phyloP scores from a whole-genome alignment of 2,329 filamentous ascomycete species.

The Epicoccum sorghinum region DNA sequence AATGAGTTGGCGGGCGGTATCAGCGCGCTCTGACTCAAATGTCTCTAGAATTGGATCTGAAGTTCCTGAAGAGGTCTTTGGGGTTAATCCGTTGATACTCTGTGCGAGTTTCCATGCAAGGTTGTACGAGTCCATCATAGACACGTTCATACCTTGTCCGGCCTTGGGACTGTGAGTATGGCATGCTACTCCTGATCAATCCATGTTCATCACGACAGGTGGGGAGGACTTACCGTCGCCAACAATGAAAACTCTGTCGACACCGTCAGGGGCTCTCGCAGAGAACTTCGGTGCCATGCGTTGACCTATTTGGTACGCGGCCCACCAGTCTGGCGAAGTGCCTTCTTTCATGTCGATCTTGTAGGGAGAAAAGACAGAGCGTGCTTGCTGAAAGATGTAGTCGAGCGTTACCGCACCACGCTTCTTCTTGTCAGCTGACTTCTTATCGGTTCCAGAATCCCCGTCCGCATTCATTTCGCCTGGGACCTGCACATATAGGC shows the following conservation, averaged over 20 bases:
- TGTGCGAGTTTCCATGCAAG: background rate
- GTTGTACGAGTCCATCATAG: background rate
- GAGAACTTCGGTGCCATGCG: background rate
- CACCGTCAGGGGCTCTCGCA: background rate
- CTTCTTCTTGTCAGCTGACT: background rate
- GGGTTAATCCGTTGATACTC: background rate
- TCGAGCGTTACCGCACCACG: background rate
- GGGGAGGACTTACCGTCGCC: background rate
- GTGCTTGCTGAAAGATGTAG: background rate
- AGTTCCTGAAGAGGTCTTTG: background rate
- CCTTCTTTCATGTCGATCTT: background rate
- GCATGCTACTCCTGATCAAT: background rate
- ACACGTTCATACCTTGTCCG: background rate
- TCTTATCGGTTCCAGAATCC: background rate
- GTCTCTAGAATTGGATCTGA: background rate
- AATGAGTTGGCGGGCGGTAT: background rate
- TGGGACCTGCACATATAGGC: background rate
- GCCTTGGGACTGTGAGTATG: background rate
- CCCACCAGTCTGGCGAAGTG: background rate
- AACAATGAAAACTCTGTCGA: background rate
- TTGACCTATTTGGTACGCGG: background rate
- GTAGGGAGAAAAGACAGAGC: background rate
- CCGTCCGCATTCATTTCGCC: background rate
- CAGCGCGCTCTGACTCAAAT: background rate
- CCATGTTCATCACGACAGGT: background rate